Conservation (phyloP, 1,284 basidiomycete genomes). For the Termitomyces sp. region DNA sequence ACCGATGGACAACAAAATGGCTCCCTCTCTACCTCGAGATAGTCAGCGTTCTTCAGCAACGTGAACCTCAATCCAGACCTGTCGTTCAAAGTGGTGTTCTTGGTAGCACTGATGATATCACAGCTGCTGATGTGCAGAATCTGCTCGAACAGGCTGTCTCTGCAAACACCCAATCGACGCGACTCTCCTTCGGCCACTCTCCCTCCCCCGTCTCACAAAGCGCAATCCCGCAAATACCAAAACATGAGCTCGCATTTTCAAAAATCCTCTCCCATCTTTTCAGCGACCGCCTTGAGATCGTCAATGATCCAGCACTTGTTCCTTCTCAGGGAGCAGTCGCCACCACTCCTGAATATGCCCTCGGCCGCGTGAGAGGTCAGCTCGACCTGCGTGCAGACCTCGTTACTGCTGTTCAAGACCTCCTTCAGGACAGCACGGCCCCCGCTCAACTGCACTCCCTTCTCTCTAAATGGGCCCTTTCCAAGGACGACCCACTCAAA, state of each 20-base stretch:
- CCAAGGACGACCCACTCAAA: conserved; percentile 53
- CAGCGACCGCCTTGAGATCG: conserved; percentile 75
- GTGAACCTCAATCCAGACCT: conserved; percentile 44
- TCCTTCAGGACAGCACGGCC: conserved; percentile 47
- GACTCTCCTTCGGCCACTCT: conserved; percentile 41
- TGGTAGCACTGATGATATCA: conserved; percentile 42
- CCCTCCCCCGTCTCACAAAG: conserved; percentile 18
- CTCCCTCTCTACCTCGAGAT: conserved; percentile 86
- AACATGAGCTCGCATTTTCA: conserved; percentile 90
- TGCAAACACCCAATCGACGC: conserved; percentile 30
- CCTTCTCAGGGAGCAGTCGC: conserved; percentile 64
- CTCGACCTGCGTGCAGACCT: conserved; percentile 69
- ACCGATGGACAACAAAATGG: conserved; percentile 79
- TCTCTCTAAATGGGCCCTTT: conserved; percentile 72
- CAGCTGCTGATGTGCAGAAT: conserved; percentile 40
- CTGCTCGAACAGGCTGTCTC: conserved; percentile 40
- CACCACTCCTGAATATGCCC: conserved; percentile 89
- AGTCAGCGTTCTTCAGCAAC: conserved; percentile 66
- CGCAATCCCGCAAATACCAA: conserved; percentile 61
- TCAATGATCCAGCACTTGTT: conserved; percentile 79
- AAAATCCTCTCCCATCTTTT: conserved; percentile 86
- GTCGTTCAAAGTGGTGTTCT: conserved; percentile 59
- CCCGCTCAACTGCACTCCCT: conserved; percentile 63
- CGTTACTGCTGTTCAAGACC: conserved; percentile 53
- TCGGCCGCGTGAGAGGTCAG: conserved; percentile 85